Evolutionary conservation across 2,329 filamentous ascomycete genomes (phyloP).

Genomic region (Aurifilum marmelostoma): DNA sequence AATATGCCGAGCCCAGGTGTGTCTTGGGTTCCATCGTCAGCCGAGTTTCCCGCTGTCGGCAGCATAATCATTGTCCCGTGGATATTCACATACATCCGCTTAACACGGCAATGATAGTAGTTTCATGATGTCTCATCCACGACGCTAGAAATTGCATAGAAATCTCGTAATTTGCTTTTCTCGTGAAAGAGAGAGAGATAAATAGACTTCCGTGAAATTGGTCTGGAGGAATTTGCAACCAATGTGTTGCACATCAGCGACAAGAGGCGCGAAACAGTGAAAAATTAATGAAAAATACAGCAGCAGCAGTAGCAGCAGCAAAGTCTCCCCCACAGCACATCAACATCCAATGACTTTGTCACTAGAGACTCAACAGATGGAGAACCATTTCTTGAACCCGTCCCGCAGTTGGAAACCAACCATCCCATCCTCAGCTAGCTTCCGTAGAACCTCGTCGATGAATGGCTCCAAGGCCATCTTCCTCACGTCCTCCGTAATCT

Average conservation of each 20-base stretch:
- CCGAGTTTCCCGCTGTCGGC: not conserved
- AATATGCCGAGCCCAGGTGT: not conserved
- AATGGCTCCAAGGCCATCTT: constrained; percentile 47
- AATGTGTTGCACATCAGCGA: no score
- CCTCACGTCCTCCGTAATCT: constrained; percentile 40
- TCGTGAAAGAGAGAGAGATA: no score
- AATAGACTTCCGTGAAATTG: no score
- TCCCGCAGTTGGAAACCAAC: constrained; percentile 45
- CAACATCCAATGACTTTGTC: not conserved
- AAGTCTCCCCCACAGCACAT: not conserved
- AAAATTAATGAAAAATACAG: no score
- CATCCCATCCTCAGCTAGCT: constrained; percentile 47
- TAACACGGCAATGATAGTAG: no score
- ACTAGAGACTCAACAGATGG: not conserved
- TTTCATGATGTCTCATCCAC: not conserved
- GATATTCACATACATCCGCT: not conserved
- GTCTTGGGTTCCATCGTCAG: not conserved
- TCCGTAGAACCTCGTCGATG: constrained; percentile 46
- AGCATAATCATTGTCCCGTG: not conserved
- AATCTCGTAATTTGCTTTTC: not conserved
- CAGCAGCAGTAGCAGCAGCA: no score
- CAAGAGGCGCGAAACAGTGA: not conserved
- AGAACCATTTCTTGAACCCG: constrained; percentile 45
- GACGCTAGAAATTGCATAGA: not conserved
- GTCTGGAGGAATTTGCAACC: no score